Conservation (phyloP, 805 yeast genomes). For the Schwanniomyces polymorphus region DNA sequence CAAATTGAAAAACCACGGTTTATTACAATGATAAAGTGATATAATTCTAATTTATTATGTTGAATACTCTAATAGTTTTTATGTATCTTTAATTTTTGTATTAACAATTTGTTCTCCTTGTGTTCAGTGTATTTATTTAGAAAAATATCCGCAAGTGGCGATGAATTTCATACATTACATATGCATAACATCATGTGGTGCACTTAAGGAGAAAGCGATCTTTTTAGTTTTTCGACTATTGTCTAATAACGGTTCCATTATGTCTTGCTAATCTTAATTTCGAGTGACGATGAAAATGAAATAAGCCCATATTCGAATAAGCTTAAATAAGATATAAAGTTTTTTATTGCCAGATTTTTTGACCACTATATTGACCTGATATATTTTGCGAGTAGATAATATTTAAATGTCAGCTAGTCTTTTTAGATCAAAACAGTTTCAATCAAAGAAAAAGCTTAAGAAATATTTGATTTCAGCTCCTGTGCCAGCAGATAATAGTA, state of each 20-base stretch:
- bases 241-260: not conserved
- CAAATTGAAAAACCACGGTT: no score
- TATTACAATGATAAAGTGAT: no score
- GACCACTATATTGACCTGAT: not conserved
- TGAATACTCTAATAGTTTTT: no score
- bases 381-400: not conserved
- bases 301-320: not conserved
- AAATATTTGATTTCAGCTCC: conserved; percentile 27
- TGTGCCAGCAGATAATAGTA: conserved; percentile 2
- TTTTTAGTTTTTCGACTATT: not conserved
- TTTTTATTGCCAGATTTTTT: not conserved
- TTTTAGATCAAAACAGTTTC: conserved; percentile 22
- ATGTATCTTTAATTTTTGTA: no score
- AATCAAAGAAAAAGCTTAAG: conserved; percentile 24
- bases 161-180: not conserved
- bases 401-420: conserved; percentile 19
- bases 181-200: not conserved
- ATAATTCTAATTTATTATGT: no score
- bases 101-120: no score
- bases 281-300: not conserved
- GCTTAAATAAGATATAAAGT: not conserved
- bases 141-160: not conserved
- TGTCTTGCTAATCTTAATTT: not conserved
- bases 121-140: not conserved
- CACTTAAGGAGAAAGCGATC: not conserved